Percentiles rank a stretch among this genome's conserved stretches.
Conservation (phyloP, 805 yeast species). For the Lipomyces lipofer region DNA sequence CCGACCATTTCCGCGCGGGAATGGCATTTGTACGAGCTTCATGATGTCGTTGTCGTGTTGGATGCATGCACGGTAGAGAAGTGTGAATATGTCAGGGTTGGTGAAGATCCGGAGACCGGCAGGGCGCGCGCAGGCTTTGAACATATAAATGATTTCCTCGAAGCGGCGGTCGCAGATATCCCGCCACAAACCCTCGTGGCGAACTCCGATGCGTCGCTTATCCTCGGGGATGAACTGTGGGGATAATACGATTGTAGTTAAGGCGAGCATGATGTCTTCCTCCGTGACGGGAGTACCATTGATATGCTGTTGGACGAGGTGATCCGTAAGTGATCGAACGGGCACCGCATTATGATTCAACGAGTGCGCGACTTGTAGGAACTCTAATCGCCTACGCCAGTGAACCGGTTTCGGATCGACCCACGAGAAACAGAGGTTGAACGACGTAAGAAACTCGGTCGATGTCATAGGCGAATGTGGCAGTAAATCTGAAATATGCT, state of each 20-base stretch:
- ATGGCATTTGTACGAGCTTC: background rate
- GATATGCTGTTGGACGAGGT: slow-evolving; percentile 36
- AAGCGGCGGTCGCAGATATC: slow-evolving; percentile 9
- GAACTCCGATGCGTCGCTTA: slow-evolving; percentile 30
- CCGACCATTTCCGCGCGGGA: slow-evolving; percentile 8
- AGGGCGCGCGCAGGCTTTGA: background rate
- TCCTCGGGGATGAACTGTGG: slow-evolving; percentile 30
- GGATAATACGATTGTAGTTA: slow-evolving; percentile 38
- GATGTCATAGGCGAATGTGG: too few species aligned
- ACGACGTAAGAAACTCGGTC: too few species aligned
- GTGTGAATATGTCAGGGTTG: slow-evolving; percentile 2
- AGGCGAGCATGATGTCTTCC: slow-evolving; percentile 36
- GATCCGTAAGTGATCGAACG: slow-evolving; percentile 31
- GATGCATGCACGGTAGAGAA: slow-evolving; percentile 26
- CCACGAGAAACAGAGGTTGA: too few species aligned
- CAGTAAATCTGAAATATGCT: too few species aligned
- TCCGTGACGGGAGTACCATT: slow-evolving; percentile 36
- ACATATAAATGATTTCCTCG: slow-evolving; percentile 2
- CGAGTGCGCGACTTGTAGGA: slow-evolving; percentile 34
- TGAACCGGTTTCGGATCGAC: slow-evolving; percentile 19
- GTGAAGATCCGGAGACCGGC: background rate
- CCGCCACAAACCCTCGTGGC: slow-evolving; percentile 27
- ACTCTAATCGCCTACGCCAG: slow-evolving; percentile 38
- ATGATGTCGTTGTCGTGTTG: slow-evolving; percentile 21
- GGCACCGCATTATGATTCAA: slow-evolving; percentile 34